Conservation (phyloP, 2,329 filamentous ascomycete genomes). For the Zasmidium citrigriseum region DNA sequence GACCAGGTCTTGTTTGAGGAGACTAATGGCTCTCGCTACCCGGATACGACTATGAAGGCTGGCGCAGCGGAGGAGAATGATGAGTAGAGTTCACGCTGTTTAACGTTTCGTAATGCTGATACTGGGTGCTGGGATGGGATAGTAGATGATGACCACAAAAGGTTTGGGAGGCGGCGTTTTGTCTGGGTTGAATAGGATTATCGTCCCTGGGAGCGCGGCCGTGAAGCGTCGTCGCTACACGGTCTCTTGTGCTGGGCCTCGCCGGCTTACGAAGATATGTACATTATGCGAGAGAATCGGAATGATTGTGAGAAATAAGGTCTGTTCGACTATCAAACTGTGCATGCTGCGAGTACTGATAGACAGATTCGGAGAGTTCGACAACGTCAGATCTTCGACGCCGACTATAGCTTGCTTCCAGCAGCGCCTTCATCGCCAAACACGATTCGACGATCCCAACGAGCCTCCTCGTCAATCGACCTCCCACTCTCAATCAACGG, state of each 20-base stretch:
- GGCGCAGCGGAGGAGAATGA: slow-evolving; percentile 11
- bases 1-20: slow-evolving; percentile 76
- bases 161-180: neutral
- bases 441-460: neutral
- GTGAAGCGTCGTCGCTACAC: too few species aligned
- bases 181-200: too few species aligned
- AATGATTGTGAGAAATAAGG: neutral
- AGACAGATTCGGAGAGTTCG: too few species aligned
- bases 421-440: neutral
- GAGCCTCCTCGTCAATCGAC: neutral
- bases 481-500: neutral
- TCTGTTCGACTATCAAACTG: too few species aligned
- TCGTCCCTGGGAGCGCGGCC: too few species aligned
- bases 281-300: neutral
- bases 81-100: neutral
- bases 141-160: neutral
- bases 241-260: too few species aligned
- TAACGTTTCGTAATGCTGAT: neutral
- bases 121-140: neutral
- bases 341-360: too few species aligned
- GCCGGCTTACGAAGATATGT: neutral
- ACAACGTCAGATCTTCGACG: too few species aligned
- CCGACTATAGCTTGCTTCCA: too few species aligned
- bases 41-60: slow-evolving; percentile 27
- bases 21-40: slow-evolving; percentile 28